Evolutionary conservation across 331 rosid species (phyloP), one percentile per base, ranked within the genome.

Genomic region (Dryas integrifolia): DNA sequence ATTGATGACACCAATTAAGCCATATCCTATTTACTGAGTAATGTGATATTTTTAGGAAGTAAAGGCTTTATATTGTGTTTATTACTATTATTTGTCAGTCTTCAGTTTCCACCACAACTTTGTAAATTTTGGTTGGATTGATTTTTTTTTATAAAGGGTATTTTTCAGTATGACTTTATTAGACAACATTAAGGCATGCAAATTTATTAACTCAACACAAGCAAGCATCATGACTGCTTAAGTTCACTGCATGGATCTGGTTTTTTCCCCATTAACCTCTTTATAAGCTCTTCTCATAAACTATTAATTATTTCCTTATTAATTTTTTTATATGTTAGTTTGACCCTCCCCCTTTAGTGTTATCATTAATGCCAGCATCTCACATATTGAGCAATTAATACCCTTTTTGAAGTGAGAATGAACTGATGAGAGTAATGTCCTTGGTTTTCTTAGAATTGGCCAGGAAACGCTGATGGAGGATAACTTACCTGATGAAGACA

Each of bases 381-480:
- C 9, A 65, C 41, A 6, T 13, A 12, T 52, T 74, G 10, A 9
- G 56, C 18, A 12, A 15, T 49, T 21, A 43, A 40, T 45, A 51
- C 26, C 51, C 50, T 4, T 21, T 8, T 30, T 48, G 60, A 62
- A 65, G 5, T 78, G 40, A 35, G 15, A 46, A 65, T 57, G 63
- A 65, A 18, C 77, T 65, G 48, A 44, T 52, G 75, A 52, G 58
- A 14, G 59, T 18, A 52, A 72, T 16, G 7, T 60, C 61, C 53
- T 65, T 65, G 41, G n/a, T 60, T 67, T 67, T 84, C 53, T 82
- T 75, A 91, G 97, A 78, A 86, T 88, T 77, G 97, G 97, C 70
- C 91, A 86, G 80, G 96, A 89, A 85, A 55, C 79, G 12, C 83
- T 90, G 66, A 60, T 86, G 90, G 97, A 90, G 45, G 98, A 95